phyloP scores from a whole-genome alignment of 768 basidiomycete species.

The Tephrocybe sp. region DNA sequence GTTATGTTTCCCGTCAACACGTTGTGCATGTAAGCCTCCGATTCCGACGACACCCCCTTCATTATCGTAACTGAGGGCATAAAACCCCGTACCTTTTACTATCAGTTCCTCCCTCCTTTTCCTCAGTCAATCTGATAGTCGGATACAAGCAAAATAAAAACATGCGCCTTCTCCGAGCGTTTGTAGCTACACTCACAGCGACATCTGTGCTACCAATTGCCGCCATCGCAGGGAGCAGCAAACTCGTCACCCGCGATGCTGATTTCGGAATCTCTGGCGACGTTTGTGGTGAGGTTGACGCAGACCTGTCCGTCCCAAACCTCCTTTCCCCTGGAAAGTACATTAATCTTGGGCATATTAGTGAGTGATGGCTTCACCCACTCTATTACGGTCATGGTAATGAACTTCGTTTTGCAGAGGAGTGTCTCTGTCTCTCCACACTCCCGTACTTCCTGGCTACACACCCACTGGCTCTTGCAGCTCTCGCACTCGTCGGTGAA shows the following conservation, averaged over 20 bases:
- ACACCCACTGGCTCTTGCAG: constrained; percentile 29
- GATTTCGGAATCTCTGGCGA: constrained; percentile 22
- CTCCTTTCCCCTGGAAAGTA: constrained; percentile 18
- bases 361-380: constrained; percentile 14
- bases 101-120: neutral
- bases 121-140: neutral
- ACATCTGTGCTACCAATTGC: constrained; percentile 1
- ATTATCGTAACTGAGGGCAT: neutral
- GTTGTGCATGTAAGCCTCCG: neutral
- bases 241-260: constrained; percentile 9
- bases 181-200: neutral
- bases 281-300: constrained; percentile 38
- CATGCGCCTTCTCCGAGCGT: neutral
- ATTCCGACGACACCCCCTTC: neutral
- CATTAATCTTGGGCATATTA: constrained; percentile 30
- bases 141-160: neutral
- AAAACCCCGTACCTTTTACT: neutral
- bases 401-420: constrained; percentile 26
- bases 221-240: constrained; percentile 8
- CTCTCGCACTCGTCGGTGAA: constrained; percentile 30
- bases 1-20: constrained; percentile 2
- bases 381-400: neutral
- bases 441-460: constrained; percentile 34
- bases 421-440: constrained; percentile 43
- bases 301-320: constrained; percentile 27